Conservation (phyloP, 352 stramenopile genomes). For the Thalassiosira ordinaria region DNA sequence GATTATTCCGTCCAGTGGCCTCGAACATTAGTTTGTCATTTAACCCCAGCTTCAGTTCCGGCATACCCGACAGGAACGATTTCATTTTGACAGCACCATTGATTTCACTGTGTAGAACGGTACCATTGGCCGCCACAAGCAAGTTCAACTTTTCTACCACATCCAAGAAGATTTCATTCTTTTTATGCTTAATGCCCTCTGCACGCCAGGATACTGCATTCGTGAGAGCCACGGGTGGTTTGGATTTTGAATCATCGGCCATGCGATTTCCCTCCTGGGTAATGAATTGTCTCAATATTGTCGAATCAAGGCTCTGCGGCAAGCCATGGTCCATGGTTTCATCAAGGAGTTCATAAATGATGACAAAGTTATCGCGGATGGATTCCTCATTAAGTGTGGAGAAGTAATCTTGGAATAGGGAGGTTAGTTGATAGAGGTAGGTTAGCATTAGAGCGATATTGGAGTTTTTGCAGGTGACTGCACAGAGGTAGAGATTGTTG, state of each 20-base stretch:
- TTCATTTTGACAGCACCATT: slow-evolving; percentile 98
- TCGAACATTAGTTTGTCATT: slow-evolving; percentile 99
- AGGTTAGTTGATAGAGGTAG: slow-evolving; percentile 80
- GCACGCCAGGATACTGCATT: slow-evolving; percentile 99
- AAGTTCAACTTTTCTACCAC: slow-evolving; percentile 98
- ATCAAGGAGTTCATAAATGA: slow-evolving; percentile 99
- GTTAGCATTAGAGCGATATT: slow-evolving; percentile 91
- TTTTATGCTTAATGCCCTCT: slow-evolving; percentile 99
- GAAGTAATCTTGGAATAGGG: slow-evolving; percentile 99
- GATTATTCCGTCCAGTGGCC: slow-evolving; percentile 89
- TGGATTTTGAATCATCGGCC: slow-evolving; percentile 88
- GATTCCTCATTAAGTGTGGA: slow-evolving; percentile 98
- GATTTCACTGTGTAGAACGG: slow-evolving; percentile 98
- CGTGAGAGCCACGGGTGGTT: slow-evolving; percentile 94
- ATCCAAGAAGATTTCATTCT: slow-evolving; percentile 99
- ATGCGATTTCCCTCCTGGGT: slow-evolving; percentile 96
- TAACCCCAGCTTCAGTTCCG: slow-evolving; percentile 98
- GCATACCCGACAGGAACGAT: slow-evolving; percentile 99
- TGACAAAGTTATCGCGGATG: slow-evolving; percentile 99
- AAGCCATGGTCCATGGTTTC: slow-evolving; percentile 99
- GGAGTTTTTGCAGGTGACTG: slow-evolving; percentile 98
- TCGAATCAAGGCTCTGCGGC: slow-evolving; percentile 92
- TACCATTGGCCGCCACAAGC: slow-evolving; percentile 96
- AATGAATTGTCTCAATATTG: slow-evolving; percentile 94
- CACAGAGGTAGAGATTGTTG: slow-evolving; percentile 99